Conservation (phyloP, 2,329 filamentous ascomycete genomes). For the Xylaria sp. region DNA sequence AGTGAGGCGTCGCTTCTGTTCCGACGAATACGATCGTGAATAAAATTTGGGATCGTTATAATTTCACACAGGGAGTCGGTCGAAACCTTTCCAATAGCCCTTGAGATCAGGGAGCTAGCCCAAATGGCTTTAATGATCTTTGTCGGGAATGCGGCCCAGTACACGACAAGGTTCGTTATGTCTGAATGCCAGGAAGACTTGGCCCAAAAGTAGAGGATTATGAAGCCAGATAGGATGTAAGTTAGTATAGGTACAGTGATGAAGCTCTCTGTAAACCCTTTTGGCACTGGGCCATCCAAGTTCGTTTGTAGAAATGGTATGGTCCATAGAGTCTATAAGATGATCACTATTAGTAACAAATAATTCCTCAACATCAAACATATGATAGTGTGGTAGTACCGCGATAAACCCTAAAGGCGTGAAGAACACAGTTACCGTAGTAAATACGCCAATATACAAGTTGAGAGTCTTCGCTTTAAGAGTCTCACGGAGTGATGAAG, state of each 20-base stretch:
- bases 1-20: neutral
- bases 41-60: neutral
- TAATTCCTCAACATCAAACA: neutral
- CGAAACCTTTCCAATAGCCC: neutral
- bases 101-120: neutral
- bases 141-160: neutral
- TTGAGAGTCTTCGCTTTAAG: slow-evolving; percentile 30
- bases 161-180: neutral
- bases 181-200: neutral
- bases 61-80: too few species aligned
- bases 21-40: neutral
- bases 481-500: slow-evolving; percentile 22
- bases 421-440: slow-evolving; percentile 28
- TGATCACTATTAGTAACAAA: neutral
- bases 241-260: slow-evolving; percentile 19
- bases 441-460: slow-evolving; percentile 27
- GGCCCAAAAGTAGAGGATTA: slow-evolving; percentile 17
- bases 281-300: neutral
- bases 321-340: slow-evolving; percentile 4
- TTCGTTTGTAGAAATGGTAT: slow-evolving; percentile 14
- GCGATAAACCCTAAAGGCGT: slow-evolving; percentile 23
- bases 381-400: slow-evolving; percentile 1
- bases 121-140: neutral
- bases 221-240: slow-evolving; percentile 19
- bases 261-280: slow-evolving; percentile 18